Conservation (phyloP, 73 alveolate species). For the Blepharisma japonicum region DNA sequence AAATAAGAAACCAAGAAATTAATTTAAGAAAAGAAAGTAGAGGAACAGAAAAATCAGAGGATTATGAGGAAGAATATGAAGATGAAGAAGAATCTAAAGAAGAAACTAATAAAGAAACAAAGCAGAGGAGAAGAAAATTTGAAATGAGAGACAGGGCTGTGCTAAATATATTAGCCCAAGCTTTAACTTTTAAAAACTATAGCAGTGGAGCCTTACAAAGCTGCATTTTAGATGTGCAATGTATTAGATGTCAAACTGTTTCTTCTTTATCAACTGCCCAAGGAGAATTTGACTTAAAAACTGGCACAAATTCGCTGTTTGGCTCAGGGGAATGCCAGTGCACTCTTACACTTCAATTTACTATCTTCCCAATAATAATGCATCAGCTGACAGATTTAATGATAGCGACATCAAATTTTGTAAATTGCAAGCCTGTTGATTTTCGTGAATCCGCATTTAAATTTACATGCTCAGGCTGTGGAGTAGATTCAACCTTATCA, state of each 20-base stretch:
- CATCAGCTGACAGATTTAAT: background rate
- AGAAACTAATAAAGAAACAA: background rate
- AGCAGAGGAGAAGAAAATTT: background rate
- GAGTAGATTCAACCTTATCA: background rate
- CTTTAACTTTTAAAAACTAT: background rate
- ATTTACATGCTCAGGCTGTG: slow-evolving; percentile 10
- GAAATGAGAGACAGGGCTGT: background rate
- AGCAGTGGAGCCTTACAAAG: background rate
- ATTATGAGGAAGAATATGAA: background rate
- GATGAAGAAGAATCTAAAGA: background rate
- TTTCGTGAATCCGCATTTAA: background rate
- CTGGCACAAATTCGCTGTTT: background rate
- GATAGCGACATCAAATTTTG: background rate
- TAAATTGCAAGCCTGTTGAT: background rate
- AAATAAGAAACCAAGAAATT: background rate
- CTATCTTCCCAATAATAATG: background rate
- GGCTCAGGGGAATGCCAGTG: background rate
- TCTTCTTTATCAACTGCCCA: background rate
- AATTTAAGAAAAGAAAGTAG: background rate
- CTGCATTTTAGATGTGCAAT: background rate
- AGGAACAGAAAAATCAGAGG: background rate
- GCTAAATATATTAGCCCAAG: background rate
- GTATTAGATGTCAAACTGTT: background rate
- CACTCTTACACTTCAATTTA: background rate
- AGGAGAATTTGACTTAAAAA: background rate